A percentile compares a stretch with the other conserved stretches of the same genome.
These are phyloP conservation scores for Pythium utonaiense DNA, from an alignment of 352 stramenopile species.

Conservation along the genomic window DNA sequence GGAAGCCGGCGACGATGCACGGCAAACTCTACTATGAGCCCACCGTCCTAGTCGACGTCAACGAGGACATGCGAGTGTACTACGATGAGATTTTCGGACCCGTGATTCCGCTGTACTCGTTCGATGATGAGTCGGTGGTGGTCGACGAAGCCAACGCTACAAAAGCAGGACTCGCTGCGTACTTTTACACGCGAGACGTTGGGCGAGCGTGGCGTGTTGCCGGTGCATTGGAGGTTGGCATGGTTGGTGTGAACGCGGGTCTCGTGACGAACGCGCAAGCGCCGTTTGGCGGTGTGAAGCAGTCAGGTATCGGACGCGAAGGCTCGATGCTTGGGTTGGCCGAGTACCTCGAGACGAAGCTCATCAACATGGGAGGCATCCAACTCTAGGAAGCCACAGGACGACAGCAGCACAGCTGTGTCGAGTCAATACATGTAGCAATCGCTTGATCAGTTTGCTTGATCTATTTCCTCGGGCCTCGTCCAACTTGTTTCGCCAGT, in stretches of 20 bases:
- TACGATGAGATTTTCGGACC: slow-evolving; percentile 97
- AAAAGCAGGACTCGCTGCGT: slow-evolving; percentile 89
- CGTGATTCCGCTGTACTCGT: slow-evolving; percentile 90
- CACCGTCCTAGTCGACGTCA: slow-evolving; percentile 90
- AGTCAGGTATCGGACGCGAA: slow-evolving; percentile 89
- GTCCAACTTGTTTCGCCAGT: slow-evolving; percentile 41
- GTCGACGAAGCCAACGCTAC: slow-evolving; percentile 93
- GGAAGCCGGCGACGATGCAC: slow-evolving; percentile 45
- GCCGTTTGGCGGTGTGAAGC: slow-evolving; percentile 90
- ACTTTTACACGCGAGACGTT: slow-evolving; percentile 93
- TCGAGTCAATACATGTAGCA: not conserved
- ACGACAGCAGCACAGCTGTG: too few relatives aligned
- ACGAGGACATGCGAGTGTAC: slow-evolving; percentile 90
- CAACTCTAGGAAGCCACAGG: slow-evolving; percentile 3
- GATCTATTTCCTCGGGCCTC: not conserved
- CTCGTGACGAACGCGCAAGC: slow-evolving; percentile 86
- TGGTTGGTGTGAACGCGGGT: slow-evolving; percentile 94
- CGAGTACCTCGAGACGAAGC: slow-evolving; percentile 98
- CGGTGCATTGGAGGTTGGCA: slow-evolving; percentile 86
- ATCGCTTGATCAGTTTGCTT: not conserved
- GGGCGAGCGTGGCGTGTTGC: slow-evolving; percentile 88
- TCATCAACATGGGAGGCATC: slow-evolving; percentile 85
- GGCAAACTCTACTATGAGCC: slow-evolving; percentile 91
- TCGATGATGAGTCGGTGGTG: slow-evolving; percentile 95
- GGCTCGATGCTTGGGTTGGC: slow-evolving; percentile 87